Conservation (phyloP, 2,329 filamentous ascomycete genomes). For the Cordyceps javanica region DNA sequence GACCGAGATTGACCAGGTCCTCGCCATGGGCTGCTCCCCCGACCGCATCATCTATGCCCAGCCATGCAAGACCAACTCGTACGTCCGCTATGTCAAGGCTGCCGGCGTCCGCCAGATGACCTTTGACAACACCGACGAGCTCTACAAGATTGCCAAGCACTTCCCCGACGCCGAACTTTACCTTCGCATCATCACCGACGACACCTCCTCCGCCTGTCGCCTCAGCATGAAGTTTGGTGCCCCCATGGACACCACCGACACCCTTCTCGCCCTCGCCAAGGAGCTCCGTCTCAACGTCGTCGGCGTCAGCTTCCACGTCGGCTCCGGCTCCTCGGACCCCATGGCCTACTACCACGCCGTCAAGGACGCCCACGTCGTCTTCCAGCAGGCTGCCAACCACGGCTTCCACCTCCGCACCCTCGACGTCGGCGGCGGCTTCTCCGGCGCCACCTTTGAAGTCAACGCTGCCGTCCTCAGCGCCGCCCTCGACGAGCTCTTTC, state of each 20-base stretch:
- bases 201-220: constrained; percentile 88
- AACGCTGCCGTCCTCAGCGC: constrained; percentile 77
- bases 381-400: constrained; percentile 71
- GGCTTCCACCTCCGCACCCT: constrained; percentile 79
- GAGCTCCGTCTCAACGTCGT: constrained; percentile 83
- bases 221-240: constrained; percentile 97
- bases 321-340: constrained; percentile 93
- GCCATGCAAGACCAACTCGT: constrained; percentile 99
- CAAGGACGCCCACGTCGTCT: constrained; percentile 79
- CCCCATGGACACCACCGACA: constrained; percentile 71
- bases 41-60: constrained; percentile 97
- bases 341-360: constrained; percentile 86
- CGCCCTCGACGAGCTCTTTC: constrained; percentile 85
- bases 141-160: constrained; percentile 93
- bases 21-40: constrained; percentile 75
- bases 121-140: constrained; percentile 96
- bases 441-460: constrained; percentile 80
- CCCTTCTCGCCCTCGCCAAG: constrained; percentile 73
- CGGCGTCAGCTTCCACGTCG: constrained; percentile 96
- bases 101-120: constrained; percentile 95
- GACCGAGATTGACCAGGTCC: constrained; percentile 88
- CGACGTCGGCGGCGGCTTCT: constrained; percentile 92
- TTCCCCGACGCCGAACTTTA: constrained; percentile 86
- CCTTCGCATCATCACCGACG: constrained; percentile 91
- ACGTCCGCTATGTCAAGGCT: constrained; percentile 81